A percentile compares a stretch with the other conserved stretches of the same genome.
Evolutionary conservation across 164 flowering plant genomes (phyloP).

Genomic region (Sedum album): DNA sequence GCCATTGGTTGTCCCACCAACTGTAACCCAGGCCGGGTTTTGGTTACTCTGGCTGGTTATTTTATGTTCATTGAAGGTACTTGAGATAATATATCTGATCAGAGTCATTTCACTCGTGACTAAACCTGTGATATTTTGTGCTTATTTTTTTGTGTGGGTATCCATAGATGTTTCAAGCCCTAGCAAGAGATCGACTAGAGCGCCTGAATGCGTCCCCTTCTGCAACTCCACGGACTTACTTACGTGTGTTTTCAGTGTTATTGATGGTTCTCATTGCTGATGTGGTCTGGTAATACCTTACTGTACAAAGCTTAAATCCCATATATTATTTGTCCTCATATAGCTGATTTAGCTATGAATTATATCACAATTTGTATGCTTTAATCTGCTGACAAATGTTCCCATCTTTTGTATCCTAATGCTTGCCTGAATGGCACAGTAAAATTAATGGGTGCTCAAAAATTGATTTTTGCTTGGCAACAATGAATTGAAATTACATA

Average conservation of each 20-base stretch:
- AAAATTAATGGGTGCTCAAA: too few species aligned
- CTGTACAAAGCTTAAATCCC: neutral
- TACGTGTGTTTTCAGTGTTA: conserved; percentile 78
- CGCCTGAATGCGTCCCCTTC: conserved; percentile 93
- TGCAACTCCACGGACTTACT: conserved; percentile 77
- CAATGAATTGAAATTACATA: too few species aligned
- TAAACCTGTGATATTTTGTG: neutral
- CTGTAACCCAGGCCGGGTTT: conserved; percentile 55
- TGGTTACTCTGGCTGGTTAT: conserved; percentile 86
- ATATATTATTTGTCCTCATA: neutral
- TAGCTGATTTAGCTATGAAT: neutral
- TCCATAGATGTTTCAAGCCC: conserved; percentile 88
- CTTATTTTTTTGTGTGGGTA: neutral
- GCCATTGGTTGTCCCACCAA: conserved; percentile 76
- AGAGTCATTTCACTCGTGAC: neutral
- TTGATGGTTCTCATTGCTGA: conserved; percentile 57
- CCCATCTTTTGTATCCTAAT: neutral
- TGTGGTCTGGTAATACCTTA: conserved; percentile 50
- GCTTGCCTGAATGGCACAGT: neutral
- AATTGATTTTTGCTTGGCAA: too few species aligned
- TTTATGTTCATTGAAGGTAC: conserved; percentile 82
- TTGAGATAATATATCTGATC: neutral
- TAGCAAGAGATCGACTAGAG: conserved; percentile 90
- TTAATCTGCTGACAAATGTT: neutral
- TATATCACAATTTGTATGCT: neutral